A percentile compares a stretch with the other conserved stretches of the same genome.
These are phyloP conservation scores for Rubus parviflorus DNA, from an alignment of 306 rosid genomes.

Conservation along the genomic window DNA sequence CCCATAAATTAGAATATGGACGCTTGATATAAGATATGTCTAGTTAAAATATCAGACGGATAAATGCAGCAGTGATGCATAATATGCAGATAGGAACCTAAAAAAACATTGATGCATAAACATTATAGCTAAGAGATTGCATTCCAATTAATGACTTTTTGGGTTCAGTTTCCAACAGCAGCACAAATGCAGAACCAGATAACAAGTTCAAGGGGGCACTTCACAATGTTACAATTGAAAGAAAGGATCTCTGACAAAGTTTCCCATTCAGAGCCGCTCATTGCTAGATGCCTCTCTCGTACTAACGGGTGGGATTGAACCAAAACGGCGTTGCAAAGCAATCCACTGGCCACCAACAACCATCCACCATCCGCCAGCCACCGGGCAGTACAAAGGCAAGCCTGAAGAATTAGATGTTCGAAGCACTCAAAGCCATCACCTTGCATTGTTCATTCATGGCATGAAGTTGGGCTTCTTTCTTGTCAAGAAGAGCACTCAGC, in stretches of 20 bases:
- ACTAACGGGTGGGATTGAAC: conserved; percentile 16
- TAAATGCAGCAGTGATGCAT: not conserved
- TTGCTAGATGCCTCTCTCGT: conserved; percentile 18
- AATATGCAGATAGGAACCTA: not conserved
- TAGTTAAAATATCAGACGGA: not conserved
- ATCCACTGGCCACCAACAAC: conserved; percentile 8
- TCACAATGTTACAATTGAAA: conserved; percentile 34
- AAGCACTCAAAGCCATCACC: conserved; percentile 95
- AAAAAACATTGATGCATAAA: not conserved
- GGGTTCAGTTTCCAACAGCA: not conserved
- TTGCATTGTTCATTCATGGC: conserved; percentile 98
- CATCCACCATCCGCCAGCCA: conserved; percentile 12
- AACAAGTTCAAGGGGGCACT: conserved; percentile 36
- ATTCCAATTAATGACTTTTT: not conserved
- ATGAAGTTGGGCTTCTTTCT: conserved; percentile 96
- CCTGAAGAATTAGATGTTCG: conserved; percentile 47
- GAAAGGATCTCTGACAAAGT: conserved; percentile 30
- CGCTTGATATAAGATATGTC: not conserved
- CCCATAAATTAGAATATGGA: not conserved
- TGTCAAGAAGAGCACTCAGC: conserved; percentile 92
- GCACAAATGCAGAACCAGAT: conserved; percentile 31
- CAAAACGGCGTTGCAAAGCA: conserved; percentile 20
- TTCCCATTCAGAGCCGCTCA: conserved; percentile 25
- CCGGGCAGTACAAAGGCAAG: conserved; percentile 7
- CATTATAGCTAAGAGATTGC: not conserved